Evolutionary conservation across 495 filamentous ascomycete species (phyloP).

Genomic region (Symbiotaphrina buchneri): DNA sequence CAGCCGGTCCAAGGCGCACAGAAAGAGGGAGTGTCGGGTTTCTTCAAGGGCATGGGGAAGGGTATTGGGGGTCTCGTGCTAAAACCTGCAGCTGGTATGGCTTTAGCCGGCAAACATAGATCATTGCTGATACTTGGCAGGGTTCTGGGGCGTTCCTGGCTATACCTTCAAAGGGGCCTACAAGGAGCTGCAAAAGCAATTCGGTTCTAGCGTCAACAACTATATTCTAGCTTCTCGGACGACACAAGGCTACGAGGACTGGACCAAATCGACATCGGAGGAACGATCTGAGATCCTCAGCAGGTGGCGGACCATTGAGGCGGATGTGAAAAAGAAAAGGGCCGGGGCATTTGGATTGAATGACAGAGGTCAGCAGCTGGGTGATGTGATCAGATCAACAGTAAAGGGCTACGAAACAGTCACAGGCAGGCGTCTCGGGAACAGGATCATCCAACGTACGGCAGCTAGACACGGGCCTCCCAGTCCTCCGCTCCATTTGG

Average conservation of each 20-base stretch:
- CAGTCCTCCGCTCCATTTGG: too few species aligned
- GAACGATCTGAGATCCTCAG: constrained; percentile 33
- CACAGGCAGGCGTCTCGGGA: too few species aligned
- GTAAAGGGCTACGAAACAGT: too few species aligned
- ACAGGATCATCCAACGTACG: too few species aligned
- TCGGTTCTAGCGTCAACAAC: constrained; percentile 37
- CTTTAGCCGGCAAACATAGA: not conserved
- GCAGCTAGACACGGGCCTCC: too few species aligned
- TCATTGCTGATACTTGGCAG: constrained; percentile 9
- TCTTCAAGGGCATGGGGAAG: constrained; percentile 55
- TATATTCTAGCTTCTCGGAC: constrained; percentile 55
- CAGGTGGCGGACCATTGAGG: too few species aligned
- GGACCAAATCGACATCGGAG: constrained; percentile 17
- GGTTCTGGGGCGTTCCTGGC: constrained; percentile 40
- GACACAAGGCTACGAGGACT: constrained; percentile 46
- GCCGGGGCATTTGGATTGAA: too few species aligned
- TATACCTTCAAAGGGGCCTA: constrained; percentile 59
- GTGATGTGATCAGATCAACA: too few species aligned
- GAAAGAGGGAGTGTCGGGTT: constrained; percentile 43
- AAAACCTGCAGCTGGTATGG: constrained; percentile 44
- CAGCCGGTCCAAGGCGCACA: constrained; percentile 43
- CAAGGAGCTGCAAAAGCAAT: constrained; percentile 40
- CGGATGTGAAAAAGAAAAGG: too few species aligned
- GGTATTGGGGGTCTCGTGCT: constrained; percentile 47
- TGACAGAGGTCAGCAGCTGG: too few species aligned